These are phyloP conservation scores for Geranium incanum DNA, from an alignment of 441 rosid genomes.

Conservation along the genomic window DNA sequence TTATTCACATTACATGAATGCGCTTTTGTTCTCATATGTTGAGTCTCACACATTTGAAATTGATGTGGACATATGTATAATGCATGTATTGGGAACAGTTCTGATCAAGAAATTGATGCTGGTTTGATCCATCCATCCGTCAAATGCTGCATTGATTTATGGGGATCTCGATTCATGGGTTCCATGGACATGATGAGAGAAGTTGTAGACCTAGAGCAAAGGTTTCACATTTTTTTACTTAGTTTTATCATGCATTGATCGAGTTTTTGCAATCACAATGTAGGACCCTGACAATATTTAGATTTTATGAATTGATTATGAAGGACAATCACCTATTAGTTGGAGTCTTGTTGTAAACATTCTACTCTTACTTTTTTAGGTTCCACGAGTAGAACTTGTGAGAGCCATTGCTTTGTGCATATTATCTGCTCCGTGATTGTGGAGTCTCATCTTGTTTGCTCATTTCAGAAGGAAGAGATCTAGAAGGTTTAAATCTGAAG, in stretches of 20 bases:
- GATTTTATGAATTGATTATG: background rate
- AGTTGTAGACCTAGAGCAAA: background rate
- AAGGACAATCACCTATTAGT: background rate
- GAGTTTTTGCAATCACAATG: background rate
- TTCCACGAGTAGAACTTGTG: background rate
- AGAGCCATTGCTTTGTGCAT: background rate
- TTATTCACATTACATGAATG: background rate
- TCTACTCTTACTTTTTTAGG: background rate
- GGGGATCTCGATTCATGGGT: background rate
- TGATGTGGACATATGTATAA: background rate
- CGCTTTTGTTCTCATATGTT: background rate
- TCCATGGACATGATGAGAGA: background rate
- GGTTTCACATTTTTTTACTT: background rate
- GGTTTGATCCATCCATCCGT: background rate
- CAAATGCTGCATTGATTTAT: background rate
- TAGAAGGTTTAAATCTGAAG: slow-evolving; percentile 1
- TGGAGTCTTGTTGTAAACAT: background rate
- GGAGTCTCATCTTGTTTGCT: background rate
- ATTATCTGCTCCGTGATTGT: background rate
- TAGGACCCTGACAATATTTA: background rate
- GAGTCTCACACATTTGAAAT: background rate
- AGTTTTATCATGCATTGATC: background rate
- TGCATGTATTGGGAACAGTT: background rate
- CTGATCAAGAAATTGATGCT: background rate
- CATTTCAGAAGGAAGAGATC: slow-evolving; percentile 7